Evolutionary conservation across 2,329 filamentous ascomycete species (phyloP), one percentile per base, ranked within the genome.

Genomic region (Phoma sp.): DNA sequence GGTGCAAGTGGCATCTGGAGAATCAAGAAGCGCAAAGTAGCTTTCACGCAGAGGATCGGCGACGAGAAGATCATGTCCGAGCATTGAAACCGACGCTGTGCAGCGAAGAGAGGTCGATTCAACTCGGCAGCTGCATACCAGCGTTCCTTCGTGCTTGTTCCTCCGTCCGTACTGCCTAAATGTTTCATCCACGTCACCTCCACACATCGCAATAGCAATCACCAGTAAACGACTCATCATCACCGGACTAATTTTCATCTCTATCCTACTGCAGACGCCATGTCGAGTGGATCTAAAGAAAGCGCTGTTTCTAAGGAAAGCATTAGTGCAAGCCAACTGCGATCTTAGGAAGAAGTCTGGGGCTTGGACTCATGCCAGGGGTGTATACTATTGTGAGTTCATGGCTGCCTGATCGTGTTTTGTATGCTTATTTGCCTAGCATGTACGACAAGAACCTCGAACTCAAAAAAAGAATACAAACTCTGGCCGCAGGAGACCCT

Each of bases 1-100:
- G 76, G 76, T 12, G 74, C 75, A 25, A 75, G 71, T 43, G 77
- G 76, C 0, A 54, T 71, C 15, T 80, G 77, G 78, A 63, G 73
- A 50, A 75, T 80, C 27, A 64, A 56, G 31, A 70, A 61, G 45
- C 61, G 78, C 27, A 71, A 64, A 27, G 74, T 78, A 24, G 62
- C 58, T 2, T 79, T 79, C 37, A 77, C 75, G 48, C 67, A 67
- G 24, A 60, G 75, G 35, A 60, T 74, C 29, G 72, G 72, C 0
- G 71, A 75, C 43, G 70, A 74, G 51, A 62, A 36, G 25, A 71
- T 74, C n/a, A 74, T 75, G 72, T 50, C 59, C 31, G 69, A 74
- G 54, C 68, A 66, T 46, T 73, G 51, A 65, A 22, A 4, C 8
- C 21, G 9, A 22, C 10, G 13, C 6, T 31, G 12, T 21, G 5